phyloP scores from a whole-genome alignment of 2,329 filamentous ascomycete species.

The Massarina eburnea region DNA sequence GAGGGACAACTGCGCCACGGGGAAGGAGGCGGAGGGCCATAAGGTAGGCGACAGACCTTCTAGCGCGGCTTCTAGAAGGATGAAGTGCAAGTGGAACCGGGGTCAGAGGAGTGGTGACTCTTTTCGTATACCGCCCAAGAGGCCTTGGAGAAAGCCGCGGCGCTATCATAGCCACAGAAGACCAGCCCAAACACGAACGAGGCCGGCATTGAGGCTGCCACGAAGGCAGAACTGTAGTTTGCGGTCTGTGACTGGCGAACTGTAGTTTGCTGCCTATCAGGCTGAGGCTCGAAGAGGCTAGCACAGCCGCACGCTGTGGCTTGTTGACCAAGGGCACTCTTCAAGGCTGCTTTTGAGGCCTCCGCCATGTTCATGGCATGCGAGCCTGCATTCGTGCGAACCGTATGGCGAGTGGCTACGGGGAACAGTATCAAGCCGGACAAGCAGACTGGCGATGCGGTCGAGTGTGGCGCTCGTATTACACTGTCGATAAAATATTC shows the following conservation, averaged over 20 bases:
- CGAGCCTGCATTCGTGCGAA: neutral
- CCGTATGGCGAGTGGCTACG: neutral
- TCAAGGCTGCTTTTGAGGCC: slow-evolving; percentile 26
- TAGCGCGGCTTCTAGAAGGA: slow-evolving; percentile 28
- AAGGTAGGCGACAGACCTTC: slow-evolving; percentile 28
- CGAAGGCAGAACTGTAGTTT: slow-evolving; percentile 28
- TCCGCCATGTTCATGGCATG: neutral
- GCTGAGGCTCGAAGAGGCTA: slow-evolving; percentile 19
- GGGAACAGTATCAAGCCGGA: neutral
- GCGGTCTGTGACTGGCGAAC: slow-evolving; percentile 23
- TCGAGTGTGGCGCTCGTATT: neutral
- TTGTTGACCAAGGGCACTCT: slow-evolving; percentile 24
- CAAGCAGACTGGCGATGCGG: neutral
- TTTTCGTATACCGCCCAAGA: slow-evolving; percentile 25
- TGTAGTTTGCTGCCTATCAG: slow-evolving; percentile 34
- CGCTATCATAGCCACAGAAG: slow-evolving; percentile 26
- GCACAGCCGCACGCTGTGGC: slow-evolving; percentile 29
- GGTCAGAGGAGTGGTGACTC: slow-evolving; percentile 26
- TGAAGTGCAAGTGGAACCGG: slow-evolving; percentile 13
- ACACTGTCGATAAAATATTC: neutral
- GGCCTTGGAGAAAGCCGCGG: slow-evolving; percentile 11
- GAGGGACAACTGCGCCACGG: slow-evolving; percentile 29
- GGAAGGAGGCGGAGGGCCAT: slow-evolving; percentile 20
- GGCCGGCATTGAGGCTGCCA: slow-evolving; percentile 17
- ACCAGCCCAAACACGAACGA: slow-evolving; percentile 22